These are phyloP conservation scores for Cadophora malorum DNA, from an alignment of 2,329 filamentous ascomycete genomes.

Conservation along the genomic window DNA sequence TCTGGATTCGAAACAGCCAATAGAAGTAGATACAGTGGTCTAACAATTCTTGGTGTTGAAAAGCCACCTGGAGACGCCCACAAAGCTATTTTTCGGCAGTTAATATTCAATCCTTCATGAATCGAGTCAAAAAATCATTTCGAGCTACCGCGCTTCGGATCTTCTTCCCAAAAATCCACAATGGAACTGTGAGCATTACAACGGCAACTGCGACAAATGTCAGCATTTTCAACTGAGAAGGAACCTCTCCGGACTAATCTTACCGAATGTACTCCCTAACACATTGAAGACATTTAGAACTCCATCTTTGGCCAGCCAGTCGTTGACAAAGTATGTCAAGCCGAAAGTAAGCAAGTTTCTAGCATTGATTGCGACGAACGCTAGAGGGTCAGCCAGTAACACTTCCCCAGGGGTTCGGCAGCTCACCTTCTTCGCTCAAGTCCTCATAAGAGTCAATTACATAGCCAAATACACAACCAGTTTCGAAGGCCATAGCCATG, in stretches of 20 bases:
- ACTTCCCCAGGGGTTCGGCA: background rate
- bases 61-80: background rate
- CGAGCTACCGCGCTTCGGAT: constrained; percentile 34
- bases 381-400: constrained; percentile 14
- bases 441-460: background rate
- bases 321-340: constrained; percentile 50
- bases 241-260: background rate
- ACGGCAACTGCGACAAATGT: constrained; percentile 25
- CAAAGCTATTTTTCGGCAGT: background rate
- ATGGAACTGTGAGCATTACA: constrained; percentile 34
- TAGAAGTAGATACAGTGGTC: background rate
- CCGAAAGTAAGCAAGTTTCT: constrained; percentile 51
- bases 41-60: background rate
- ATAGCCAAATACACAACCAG: constrained; percentile 19
- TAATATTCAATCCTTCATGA: constrained; percentile 31
- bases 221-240: background rate
- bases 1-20: background rate
- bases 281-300: constrained; percentile 49
- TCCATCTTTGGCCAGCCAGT: constrained; percentile 48
- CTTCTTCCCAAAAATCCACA: constrained; percentile 38
- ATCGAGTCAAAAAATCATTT: constrained; percentile 28
- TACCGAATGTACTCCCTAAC: constrained; percentile 44
- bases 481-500: constrained; percentile 35
- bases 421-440: background rate
- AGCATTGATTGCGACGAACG: constrained; percentile 34